Base-by-base conservation (phyloP, 306 rosid genomes). In the Dryas octopetala region DNA sequence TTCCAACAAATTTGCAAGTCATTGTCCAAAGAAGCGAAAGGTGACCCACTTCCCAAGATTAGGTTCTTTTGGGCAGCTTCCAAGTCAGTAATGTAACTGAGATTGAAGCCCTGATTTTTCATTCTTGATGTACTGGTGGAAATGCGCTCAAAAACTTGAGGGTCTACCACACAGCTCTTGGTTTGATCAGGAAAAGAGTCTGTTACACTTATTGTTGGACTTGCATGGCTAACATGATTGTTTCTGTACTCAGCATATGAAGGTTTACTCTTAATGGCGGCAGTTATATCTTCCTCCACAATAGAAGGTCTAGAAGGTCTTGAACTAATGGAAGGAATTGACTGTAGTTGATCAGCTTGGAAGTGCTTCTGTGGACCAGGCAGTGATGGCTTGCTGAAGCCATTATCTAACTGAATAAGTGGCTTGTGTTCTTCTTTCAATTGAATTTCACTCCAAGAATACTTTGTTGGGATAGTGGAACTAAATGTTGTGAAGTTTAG, bases 1-100 rank as follows among this genome's bases (percentile, higher is more conserved):
- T 79, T 73, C 88, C 83, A 87, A 78, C 60, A 74, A 49, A 84
- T 65, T 49, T 82, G 92, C 73, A 90, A 74, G 76, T 87, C 96
- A 38, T 91, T 90, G 2, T 90, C 93, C 83, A 85, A 81, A 54
- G 83, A 57, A 14, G 81, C 81, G 46, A 80, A 86, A 66, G 82
- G 80, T 44, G 83, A 74, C 23, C 86, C 90, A 51, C 70, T 79
- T 73, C 86, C 97, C 26, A 83, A 62, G 75, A 63, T 78, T 73
- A 79, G 76, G 88, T 76, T 86, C 59, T 85, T 83, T 54, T 79
- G 93, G 80, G 74, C 64, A 61, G 81, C 71, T 32, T 88, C 93
- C 16, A 84, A 15, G 74, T 88, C 93, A 70, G 88, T 55, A 74
- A 80, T 70, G 90, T 69, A n/a, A 80, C 82, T 77, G 53, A 76